A percentile compares a stretch with the other conserved stretches of the same genome.
phyloP scores from a whole-genome alignment of 1,284 basidiomycete species.

The Ceratobasidium sp. region DNA sequence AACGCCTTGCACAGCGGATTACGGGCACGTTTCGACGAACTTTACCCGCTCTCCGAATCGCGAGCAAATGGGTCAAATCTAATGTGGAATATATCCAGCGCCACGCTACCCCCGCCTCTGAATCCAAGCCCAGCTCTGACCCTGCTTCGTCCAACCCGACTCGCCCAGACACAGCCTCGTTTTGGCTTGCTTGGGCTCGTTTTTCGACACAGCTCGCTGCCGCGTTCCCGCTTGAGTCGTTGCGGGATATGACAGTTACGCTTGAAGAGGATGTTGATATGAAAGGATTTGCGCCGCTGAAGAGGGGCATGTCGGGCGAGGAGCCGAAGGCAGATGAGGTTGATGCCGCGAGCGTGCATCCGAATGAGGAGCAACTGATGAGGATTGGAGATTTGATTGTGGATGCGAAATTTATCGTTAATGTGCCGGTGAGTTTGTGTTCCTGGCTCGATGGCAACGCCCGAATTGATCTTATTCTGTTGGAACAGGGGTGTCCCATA shows the following conservation, averaged over 20 bases:
- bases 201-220: constrained; percentile 72
- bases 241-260: constrained; percentile 72
- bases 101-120: constrained; percentile 54
- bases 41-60: constrained; percentile 86
- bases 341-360: constrained; percentile 66
- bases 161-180: constrained; percentile 54
- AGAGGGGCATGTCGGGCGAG: constrained; percentile 56
- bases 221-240: constrained; percentile 73
- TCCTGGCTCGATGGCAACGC: neutral
- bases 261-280: constrained; percentile 94
- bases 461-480: neutral
- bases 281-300: constrained; percentile 86
- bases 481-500: constrained; percentile 57
- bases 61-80: constrained; percentile 87
- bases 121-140: constrained; percentile 50
- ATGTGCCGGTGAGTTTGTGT: constrained; percentile 62
- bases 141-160: constrained; percentile 45
- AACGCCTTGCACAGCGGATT: constrained; percentile 75
- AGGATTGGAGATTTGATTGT: constrained; percentile 85
- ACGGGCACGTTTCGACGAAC: constrained; percentile 86
- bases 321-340: constrained; percentile 6
- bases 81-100: constrained; percentile 75
- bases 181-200: constrained; percentile 79
- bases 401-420: constrained; percentile 75
- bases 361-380: constrained; percentile 96